Percentiles rank a stretch among this genome's conserved stretches.
Conservation (phyloP, 2,329 filamentous ascomycete genomes). For the Trichophyton schoenleinii region DNA sequence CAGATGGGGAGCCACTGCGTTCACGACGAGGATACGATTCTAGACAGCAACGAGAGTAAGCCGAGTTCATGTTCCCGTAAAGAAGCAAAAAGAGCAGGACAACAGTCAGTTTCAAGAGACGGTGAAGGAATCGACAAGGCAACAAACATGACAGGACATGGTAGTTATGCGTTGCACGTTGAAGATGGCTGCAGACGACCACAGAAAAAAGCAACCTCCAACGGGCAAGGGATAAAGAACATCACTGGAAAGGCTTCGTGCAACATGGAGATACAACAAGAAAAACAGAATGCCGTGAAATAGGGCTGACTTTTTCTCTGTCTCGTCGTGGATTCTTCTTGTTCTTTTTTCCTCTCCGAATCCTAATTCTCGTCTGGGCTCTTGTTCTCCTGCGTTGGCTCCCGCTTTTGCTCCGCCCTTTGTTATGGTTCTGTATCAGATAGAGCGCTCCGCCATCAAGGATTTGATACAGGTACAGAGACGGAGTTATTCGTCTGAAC, state of each 20-base stretch:
- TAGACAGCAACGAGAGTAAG: not conserved
- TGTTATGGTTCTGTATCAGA: not conserved
- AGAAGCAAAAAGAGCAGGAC: not conserved
- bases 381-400: conserved; percentile 2
- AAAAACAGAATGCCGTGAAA: not conserved
- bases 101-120: not conserved
- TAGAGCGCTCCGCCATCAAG: not conserved
- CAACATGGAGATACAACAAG: not conserved
- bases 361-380: not conserved
- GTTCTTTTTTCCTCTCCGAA: not conserved
- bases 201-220: conserved; percentile 2
- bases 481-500: not conserved
- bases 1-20: not conserved
- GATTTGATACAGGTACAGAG: not conserved
- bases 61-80: not conserved
- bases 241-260: conserved; percentile 2
- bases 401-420: not conserved
- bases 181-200: not conserved
- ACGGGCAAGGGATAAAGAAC: conserved; percentile 3
- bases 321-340: not conserved
- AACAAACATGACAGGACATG: conserved; percentile 2
- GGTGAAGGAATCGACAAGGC: conserved; percentile 1
- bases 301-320: conserved; percentile 3
- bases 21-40: not conserved
- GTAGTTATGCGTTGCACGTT: not conserved